Percentiles rank a stretch among this genome's conserved stretches.
Conservation (phyloP, 164 flowering plant genomes). For the Tetrastigma voinierianum region DNA sequence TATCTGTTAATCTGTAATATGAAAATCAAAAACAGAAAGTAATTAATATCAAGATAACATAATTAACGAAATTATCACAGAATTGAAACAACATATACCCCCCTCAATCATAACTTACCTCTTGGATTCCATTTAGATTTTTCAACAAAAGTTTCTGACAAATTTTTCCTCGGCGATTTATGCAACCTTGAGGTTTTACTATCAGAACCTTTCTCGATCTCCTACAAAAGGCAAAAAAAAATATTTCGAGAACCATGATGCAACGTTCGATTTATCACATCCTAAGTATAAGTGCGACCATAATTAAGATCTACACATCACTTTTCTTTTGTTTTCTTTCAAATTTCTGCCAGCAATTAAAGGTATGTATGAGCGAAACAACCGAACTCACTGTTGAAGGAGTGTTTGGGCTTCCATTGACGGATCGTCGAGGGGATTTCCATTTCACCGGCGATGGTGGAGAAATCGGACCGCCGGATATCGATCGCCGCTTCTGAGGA, state of each 20-base stretch:
- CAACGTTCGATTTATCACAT: neutral
- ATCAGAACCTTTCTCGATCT: slow-evolving; percentile 18
- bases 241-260: neutral
- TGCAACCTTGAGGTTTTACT: slow-evolving; percentile 13
- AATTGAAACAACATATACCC: neutral
- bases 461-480: slow-evolving; percentile 36
- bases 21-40: neutral
- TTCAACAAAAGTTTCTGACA: slow-evolving; percentile 25
- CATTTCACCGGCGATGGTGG: slow-evolving; percentile 27
- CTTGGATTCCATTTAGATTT: slow-evolving; percentile 63
- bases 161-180: slow-evolving; percentile 35
- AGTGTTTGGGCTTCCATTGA: slow-evolving; percentile 31
- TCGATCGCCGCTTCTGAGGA: slow-evolving; percentile 46
- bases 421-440: slow-evolving; percentile 63
- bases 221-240: slow-evolving; percentile 24
- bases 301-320: no score
- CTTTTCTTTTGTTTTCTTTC: no score
- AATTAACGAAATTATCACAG: neutral
- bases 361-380: neutral
- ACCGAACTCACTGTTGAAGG: slow-evolving; percentile 36
- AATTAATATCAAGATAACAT: neutral
- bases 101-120: slow-evolving; percentile 32
- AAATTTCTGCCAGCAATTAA: no score
- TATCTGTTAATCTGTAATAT: slow-evolving; percentile 58
- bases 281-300: no score